A percentile compares a stretch with the other conserved stretches of the same genome.
Conservation (phyloP, 306 rosid genomes). For the Prunus kanzakura region DNA sequence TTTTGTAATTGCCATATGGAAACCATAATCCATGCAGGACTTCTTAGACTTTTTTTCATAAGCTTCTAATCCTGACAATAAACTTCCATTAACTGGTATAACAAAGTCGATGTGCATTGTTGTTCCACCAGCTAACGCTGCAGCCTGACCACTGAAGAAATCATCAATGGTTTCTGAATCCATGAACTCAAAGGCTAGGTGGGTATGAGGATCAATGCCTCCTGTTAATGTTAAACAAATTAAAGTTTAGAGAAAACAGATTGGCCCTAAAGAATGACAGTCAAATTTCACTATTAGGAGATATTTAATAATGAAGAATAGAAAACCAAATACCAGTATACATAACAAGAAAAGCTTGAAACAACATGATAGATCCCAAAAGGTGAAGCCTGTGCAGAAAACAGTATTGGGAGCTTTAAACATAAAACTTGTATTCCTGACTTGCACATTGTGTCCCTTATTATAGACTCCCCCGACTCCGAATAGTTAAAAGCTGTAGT, state of each 20-base stretch:
- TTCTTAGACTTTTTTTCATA: constrained; percentile 71
- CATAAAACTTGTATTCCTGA: neutral
- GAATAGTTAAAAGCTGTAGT: neutral
- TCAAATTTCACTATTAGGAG: neutral
- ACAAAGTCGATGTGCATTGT: constrained; percentile 96
- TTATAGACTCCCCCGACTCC: neutral
- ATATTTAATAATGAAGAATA: neutral
- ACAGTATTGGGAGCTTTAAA: neutral
- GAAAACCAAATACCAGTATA: neutral
- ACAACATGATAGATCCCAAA: neutral
- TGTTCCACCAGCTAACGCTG: constrained; percentile 97
- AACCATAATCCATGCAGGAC: constrained; percentile 94
- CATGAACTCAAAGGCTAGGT: constrained; percentile 73
- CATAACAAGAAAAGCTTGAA: neutral
- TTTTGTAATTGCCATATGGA: constrained; percentile 95
- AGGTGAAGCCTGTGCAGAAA: neutral
- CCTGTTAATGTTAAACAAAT: constrained; percentile 45
- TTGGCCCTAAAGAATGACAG: neutral
- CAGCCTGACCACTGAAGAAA: constrained; percentile 96
- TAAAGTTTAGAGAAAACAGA: neutral
- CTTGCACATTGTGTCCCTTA: neutral
- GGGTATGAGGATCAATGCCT: constrained; percentile 98
- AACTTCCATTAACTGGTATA: constrained; percentile 68
- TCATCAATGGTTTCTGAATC: constrained; percentile 57
- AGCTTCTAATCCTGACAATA: constrained; percentile 71